Conservation (phyloP, 2,329 filamentous ascomycete genomes). For the Huntiella abstrusa region DNA sequence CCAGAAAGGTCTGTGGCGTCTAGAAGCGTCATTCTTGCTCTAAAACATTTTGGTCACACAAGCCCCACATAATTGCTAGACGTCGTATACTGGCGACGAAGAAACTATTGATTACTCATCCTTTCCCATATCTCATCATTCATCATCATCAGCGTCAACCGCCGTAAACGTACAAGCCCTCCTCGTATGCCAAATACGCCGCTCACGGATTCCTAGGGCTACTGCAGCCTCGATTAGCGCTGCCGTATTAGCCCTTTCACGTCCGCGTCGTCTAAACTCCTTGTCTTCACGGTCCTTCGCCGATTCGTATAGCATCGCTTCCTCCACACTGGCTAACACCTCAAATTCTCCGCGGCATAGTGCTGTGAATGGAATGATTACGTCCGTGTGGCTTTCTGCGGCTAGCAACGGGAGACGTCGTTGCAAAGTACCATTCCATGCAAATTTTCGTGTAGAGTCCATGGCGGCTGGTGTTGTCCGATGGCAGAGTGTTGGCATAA, state of each 20-base stretch:
- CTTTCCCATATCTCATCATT: too few relatives aligned
- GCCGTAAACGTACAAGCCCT: conserved; percentile 37
- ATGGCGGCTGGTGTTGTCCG: conserved; percentile 54
- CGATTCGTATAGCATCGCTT: conserved; percentile 38
- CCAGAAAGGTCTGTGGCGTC: too few relatives aligned
- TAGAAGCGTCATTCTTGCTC: too few relatives aligned
- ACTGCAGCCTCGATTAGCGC: conserved; percentile 35
- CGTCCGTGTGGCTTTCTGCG: conserved; percentile 37
- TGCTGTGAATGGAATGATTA: conserved; percentile 51
- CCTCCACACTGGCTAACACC: conserved; percentile 62
- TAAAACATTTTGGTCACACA: too few relatives aligned
- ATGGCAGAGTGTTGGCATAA: conserved; percentile 60
- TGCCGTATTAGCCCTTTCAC: conserved; percentile 33
- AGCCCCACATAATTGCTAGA: too few relatives aligned
- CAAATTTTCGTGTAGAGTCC: conserved; percentile 64
- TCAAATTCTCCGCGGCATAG: conserved; percentile 72
- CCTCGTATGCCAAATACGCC: conserved; percentile 46
- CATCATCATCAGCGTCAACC: conserved; percentile 20
- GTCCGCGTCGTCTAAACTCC: conserved; percentile 15
- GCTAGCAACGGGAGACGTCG: conserved; percentile 45
- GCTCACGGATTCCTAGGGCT: conserved; percentile 35
- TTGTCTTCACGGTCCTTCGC: conserved; percentile 16
- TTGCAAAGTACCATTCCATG: conserved; percentile 73
- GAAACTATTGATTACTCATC: too few relatives aligned
- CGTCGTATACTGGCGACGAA: too few relatives aligned